phyloP scores from a whole-genome alignment of 2,329 filamentous ascomycete species.

The Trichoderma sp. region DNA sequence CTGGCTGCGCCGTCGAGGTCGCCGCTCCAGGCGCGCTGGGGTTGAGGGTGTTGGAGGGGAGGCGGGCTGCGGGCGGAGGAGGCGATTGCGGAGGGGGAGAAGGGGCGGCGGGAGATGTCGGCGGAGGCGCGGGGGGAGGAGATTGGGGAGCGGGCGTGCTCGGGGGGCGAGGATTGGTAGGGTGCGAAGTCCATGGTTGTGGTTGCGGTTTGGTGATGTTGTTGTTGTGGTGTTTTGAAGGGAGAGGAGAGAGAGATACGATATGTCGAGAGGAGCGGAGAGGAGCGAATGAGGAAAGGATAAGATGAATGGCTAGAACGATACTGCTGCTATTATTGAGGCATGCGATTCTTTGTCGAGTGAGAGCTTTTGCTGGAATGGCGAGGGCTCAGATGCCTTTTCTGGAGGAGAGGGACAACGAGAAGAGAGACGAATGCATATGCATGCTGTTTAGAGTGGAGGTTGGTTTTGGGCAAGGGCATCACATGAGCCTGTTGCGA shows the following conservation, averaged over 20 bases:
- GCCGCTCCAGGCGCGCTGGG: slow-evolving; percentile 51
- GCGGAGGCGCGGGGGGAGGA: slow-evolving; percentile 55
- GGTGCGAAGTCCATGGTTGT: slow-evolving; percentile 84
- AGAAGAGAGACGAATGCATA: background rate
- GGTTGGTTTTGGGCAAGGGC: background rate
- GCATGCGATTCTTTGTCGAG: background rate
- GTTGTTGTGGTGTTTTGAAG: background rate
- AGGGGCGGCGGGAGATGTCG: slow-evolving; percentile 52
- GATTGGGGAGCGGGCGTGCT: slow-evolving; percentile 73
- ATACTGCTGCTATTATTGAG: background rate
- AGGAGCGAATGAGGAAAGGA: background rate
- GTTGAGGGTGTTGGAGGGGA: slow-evolving; percentile 50
- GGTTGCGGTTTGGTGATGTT: background rate
- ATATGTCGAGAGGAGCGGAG: background rate
- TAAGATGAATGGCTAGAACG: background rate
- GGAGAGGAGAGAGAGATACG: background rate
- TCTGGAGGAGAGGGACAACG: background rate
- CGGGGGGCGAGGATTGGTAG: slow-evolving; percentile 89
- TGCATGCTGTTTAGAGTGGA: slow-evolving; percentile 1
- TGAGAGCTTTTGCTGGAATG: background rate
- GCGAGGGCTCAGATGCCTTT: background rate
- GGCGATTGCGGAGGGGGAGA: slow-evolving; percentile 43
- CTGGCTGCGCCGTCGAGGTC: slow-evolving; percentile 39
- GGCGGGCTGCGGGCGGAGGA: slow-evolving; percentile 43
- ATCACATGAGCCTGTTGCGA: background rate